Conservation (phyloP, 2,329 filamentous ascomycete species). For the Paecilomyces variotii region DNA sequence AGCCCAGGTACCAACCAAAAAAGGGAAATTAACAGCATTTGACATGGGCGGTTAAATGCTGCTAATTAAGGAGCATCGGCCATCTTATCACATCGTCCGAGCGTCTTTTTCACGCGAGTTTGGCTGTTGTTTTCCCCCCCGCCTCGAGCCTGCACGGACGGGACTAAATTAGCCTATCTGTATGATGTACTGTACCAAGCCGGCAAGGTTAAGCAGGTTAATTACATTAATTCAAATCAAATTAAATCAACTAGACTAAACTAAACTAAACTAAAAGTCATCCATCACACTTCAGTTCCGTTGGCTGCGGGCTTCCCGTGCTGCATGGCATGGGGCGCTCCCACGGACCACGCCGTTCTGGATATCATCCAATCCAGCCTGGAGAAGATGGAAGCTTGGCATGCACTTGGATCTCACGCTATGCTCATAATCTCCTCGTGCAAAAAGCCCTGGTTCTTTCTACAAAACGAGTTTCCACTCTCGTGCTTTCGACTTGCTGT, state of each 20-base stretch:
- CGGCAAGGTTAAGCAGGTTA: not conserved
- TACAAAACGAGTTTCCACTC: not conserved
- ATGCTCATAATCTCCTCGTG: not conserved
- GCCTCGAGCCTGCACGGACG: constrained; percentile 5
- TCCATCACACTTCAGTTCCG: constrained; percentile 7
- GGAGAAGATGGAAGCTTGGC: constrained; percentile 15
- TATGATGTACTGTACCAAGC: not conserved
- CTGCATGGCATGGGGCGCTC: constrained; percentile 9
- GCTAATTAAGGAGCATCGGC: constrained; percentile 15
- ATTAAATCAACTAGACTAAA: too few species aligned
- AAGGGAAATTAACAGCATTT: constrained; percentile 4
- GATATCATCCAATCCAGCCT: constrained; percentile 10
- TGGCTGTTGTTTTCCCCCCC: constrained; percentile 2
- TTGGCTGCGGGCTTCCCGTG: constrained; percentile 16
- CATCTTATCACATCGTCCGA: constrained; percentile 10
- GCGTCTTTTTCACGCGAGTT: constrained; percentile 3
- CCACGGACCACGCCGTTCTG: constrained; percentile 1
- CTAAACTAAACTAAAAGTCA: not conserved
- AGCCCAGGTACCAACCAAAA: not conserved
- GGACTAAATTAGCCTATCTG: constrained; percentile 4
- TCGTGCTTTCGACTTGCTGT: not conserved
- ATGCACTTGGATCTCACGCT: constrained; percentile 3
- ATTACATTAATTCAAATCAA: not conserved
- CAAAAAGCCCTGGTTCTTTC: constrained; percentile 1
- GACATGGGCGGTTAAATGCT: constrained; percentile 10